Evolutionary conservation across 306 rosid genomes (phyloP).

Genomic region (Ceratonia siliqua): DNA sequence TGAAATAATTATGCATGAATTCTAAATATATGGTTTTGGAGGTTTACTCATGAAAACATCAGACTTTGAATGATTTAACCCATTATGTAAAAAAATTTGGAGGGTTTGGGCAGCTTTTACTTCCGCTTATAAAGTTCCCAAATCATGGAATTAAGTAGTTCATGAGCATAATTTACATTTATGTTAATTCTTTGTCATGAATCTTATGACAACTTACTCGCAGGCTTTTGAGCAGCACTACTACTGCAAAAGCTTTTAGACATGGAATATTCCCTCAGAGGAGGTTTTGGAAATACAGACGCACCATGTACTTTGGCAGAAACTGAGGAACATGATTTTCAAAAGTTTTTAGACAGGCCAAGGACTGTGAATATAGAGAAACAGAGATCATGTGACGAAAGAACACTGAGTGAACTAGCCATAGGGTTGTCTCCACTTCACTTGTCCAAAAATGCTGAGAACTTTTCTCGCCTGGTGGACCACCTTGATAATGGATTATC

Average conservation of each 20-base stretch:
- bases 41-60: not conserved
- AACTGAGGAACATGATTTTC: constrained; percentile 56
- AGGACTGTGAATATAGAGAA: constrained; percentile 70
- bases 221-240: constrained; percentile 46
- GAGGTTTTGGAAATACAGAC: constrained; percentile 40
- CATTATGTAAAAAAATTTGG: not conserved
- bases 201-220: constrained; percentile 10
- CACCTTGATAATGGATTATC: constrained; percentile 45
- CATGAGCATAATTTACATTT: not conserved
- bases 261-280: constrained; percentile 47
- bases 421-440: constrained; percentile 54
- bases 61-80: not conserved
- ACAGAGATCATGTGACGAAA: constrained; percentile 74
- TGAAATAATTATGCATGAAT: not conserved
- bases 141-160: not conserved
- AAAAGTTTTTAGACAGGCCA: constrained; percentile 62
- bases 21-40: constrained; percentile 2
- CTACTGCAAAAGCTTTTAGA: constrained; percentile 22
- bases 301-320: constrained; percentile 34
- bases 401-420: constrained; percentile 60
- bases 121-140: constrained; percentile 4
- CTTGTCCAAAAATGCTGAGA: constrained; percentile 42
- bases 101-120: not conserved
- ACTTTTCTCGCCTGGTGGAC: constrained; percentile 43
- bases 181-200: constrained; percentile 16